Evolutionary conservation across 352 stramenopile species (phyloP).

Genomic region (Phytophthora citricola): DNA sequence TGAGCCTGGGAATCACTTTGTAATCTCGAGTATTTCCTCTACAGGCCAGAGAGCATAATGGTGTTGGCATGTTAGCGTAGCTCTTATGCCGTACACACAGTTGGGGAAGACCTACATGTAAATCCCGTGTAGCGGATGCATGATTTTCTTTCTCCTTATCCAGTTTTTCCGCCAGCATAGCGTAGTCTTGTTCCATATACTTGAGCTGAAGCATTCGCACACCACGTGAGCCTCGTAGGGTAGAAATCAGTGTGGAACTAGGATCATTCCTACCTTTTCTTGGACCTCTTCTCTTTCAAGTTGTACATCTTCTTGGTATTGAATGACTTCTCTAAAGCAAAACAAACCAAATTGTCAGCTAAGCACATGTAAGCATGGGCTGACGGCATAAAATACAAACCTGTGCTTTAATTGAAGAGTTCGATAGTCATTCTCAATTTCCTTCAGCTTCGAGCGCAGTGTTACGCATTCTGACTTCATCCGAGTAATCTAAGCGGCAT

Average conservation of each 20-base stretch:
- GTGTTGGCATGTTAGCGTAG: background rate
- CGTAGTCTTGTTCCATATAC: constrained; percentile 74
- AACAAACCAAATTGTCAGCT: background rate
- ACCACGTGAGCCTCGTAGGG: background rate
- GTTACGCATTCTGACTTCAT: constrained; percentile 74
- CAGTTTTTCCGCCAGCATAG: constrained; percentile 54
- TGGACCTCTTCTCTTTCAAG: constrained; percentile 72
- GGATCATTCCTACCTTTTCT: constrained; percentile 49
- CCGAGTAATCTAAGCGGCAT: constrained; percentile 47
- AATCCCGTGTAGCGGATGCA: constrained; percentile 40
- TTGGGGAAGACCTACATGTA: constrained; percentile 45
- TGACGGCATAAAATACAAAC: constrained; percentile 27
- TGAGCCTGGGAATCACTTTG: constrained; percentile 51
- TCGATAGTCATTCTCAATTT: constrained; percentile 80
- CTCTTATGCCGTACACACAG: background rate
- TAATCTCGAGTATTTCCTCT: constrained; percentile 56
- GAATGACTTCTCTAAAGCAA: constrained; percentile 52
- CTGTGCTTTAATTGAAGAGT: constrained; percentile 76
- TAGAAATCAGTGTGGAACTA: no score
- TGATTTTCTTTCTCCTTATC: constrained; percentile 72
- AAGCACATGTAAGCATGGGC: background rate
- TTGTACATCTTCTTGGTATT: constrained; percentile 75
- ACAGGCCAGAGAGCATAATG: background rate
- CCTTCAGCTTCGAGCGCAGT: constrained; percentile 76
- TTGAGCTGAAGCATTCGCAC: constrained; percentile 47